Base-by-base conservation (phyloP, 768 basidiomycete species). In the Xerocomus spinulosus region DNA sequence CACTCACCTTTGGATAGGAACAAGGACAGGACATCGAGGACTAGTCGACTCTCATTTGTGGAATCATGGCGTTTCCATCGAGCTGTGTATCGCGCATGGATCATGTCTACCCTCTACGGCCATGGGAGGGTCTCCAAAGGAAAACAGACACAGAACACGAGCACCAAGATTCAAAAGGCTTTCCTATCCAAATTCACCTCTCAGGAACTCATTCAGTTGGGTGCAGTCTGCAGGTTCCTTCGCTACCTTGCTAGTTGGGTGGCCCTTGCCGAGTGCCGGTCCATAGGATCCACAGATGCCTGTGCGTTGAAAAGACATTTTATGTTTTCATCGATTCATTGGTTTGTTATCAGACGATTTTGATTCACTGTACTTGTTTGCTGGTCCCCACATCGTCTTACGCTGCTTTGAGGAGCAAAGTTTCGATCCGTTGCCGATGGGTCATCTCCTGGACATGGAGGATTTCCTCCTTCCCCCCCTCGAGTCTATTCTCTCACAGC, bases 151-250 rank as follows among this genome's bases (percentile, higher is more conserved):
- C 28, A 12, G 3, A 34, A 18, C 12, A 9, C 51, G 2, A 42
- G 37, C 25, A 1, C 7, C 18, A 30, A 46, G n/a, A 34, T 29
- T 15, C 55, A 51, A 18, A 39, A 35, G 32, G 26, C 52, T 5
- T 60, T 61, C 42, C 44, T 58, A 9, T 24, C 42, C 40, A 32
- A 53, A n/a, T 51, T 36, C 26, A 52, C 57, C 8, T 54, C 56
- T 20, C 43, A 51, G 12, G 57, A 57, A 5, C 52, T 58, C n/a
- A 17, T 57, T 20, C 55, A 57, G 35, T 53, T 57, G 9, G 30
- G 21, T 26, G 57, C 48, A 9, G 33, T 48, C 6, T 46, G 43
- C 26, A 48, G 30, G 9, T 57, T 57, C 34, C 35, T 57, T 12
- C 21, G 6, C 6, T 2, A 3, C 25, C 25, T 49, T 18, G 53